Evolutionary conservation across 192 early-diverging fungal species (phyloP).

Genomic region (Coemansia aciculifera): DNA sequence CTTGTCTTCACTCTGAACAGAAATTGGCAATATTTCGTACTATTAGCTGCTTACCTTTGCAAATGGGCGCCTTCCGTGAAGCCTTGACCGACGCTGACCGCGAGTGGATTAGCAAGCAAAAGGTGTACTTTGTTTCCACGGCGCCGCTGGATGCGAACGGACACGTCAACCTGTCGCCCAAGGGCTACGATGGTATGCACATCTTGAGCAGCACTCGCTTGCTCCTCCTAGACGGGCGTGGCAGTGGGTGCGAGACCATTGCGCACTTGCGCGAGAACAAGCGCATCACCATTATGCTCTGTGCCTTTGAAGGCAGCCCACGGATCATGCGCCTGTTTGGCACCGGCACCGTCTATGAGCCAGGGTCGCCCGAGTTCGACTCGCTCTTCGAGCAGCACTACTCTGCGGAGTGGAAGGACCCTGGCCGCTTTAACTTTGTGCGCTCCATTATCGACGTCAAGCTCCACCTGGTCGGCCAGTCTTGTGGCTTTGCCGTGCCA

Average conservation of each 20-base stretch:
- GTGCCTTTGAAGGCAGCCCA: conserved; percentile 65
- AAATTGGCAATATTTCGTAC: background rate
- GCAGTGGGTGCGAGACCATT: conserved; percentile 61
- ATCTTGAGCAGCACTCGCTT: conserved; percentile 47
- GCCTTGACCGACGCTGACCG: conserved; percentile 47
- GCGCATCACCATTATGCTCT: conserved; percentile 66
- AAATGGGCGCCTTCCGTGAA: conserved; percentile 57
- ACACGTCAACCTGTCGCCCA: conserved; percentile 62
- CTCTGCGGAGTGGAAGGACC: conserved; percentile 31
- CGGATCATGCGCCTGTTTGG: conserved; percentile 65
- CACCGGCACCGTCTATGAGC: conserved; percentile 55
- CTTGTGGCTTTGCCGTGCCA: conserved; percentile 66
- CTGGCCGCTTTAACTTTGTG: conserved; percentile 44
- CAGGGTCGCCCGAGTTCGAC: conserved; percentile 53
- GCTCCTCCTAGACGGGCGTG: conserved; percentile 40
- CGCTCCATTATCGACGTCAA: conserved; percentile 60
- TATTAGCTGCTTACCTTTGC: background rate
- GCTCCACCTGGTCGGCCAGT: conserved; percentile 58
- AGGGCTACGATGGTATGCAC: conserved; percentile 61
- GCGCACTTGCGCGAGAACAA: conserved; percentile 65
- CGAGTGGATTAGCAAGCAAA: conserved; percentile 60
- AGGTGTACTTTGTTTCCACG: conserved; percentile 61
- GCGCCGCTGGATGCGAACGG: conserved; percentile 56
- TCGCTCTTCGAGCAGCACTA: conserved; percentile 52
- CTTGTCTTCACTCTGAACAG: background rate